phyloP scores from a whole-genome alignment of 2,329 filamentous ascomycete species.

The Ceratocystis papillata region DNA sequence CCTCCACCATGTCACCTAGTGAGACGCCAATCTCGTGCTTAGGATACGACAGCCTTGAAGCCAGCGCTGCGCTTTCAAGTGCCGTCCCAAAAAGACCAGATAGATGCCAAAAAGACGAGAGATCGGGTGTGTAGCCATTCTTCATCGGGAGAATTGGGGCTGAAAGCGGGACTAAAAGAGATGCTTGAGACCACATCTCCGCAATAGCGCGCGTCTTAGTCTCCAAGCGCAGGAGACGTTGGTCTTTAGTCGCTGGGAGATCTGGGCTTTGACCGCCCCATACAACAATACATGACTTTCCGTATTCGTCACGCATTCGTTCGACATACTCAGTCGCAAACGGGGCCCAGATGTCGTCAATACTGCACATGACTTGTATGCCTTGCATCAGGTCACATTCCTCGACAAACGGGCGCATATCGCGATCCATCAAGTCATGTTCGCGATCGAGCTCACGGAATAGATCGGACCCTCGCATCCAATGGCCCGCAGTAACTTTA shows the following conservation, averaged over 20 bases:
- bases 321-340: conserved; percentile 66
- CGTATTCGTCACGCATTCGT: conserved; percentile 75
- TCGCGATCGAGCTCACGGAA: conserved; percentile 65
- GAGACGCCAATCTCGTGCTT: conserved; percentile 36
- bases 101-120: conserved; percentile 63
- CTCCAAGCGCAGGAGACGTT: conserved; percentile 46
- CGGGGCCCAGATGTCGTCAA: conserved; percentile 73
- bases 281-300: conserved; percentile 75
- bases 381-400: conserved; percentile 90
- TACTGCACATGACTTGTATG: conserved; percentile 61
- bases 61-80: conserved; percentile 67
- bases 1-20: conserved; percentile 52
- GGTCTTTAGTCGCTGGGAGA: conserved; percentile 2
- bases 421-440: conserved; percentile 79
- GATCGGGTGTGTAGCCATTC: conserved; percentile 43
- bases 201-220: conserved; percentile 66
- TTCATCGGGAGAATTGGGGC: conserved; percentile 45
- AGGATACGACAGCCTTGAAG: conserved; percentile 53
- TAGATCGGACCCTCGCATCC: conserved; percentile 61
- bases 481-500: conserved; percentile 68
- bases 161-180: conserved; percentile 65
- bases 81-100: conserved; percentile 66
- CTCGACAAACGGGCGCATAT: conserved; percentile 77
- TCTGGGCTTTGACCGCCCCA: conserved; percentile 63
- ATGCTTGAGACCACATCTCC: conserved; percentile 58